Conservation (phyloP, 176 grass and related monocot genomes). For the Rhynchospora tenuis region DNA sequence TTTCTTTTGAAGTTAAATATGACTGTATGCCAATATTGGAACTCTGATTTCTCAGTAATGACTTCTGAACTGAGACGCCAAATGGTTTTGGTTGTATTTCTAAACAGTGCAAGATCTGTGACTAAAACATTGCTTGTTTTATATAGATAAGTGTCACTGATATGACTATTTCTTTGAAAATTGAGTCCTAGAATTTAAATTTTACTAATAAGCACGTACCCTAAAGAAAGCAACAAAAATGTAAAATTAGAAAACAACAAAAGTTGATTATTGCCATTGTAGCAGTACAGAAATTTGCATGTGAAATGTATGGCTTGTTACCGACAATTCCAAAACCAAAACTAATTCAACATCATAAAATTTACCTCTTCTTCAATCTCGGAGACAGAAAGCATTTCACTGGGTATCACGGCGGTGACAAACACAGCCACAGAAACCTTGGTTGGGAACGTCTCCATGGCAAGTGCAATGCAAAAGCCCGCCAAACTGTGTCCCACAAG, state of each 20-base stretch:
- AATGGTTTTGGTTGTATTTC: not conserved
- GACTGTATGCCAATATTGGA: not conserved
- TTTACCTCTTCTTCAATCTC: not conserved
- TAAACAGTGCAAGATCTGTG: not conserved
- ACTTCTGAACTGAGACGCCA: not conserved
- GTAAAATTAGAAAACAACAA: too few relatives aligned
- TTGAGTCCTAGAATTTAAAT: too few relatives aligned
- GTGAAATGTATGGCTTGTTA: too few relatives aligned
- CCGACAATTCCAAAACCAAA: too few relatives aligned
- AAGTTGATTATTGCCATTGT: too few relatives aligned
- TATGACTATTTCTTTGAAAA: not conserved
- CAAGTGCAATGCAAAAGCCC: constrained; percentile 46
- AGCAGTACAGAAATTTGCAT: too few relatives aligned
- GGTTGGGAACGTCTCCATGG: constrained; percentile 65
- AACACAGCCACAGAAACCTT: constrained; percentile 73
- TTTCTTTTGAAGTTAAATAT: not conserved
- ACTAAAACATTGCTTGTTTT: not conserved
- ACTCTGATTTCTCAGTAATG: not conserved
- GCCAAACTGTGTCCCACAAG: constrained; percentile 82
- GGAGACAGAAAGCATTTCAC: not conserved
- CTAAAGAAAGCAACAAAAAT: too few relatives aligned
- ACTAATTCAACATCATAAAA: not conserved
- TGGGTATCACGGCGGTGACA: constrained; percentile 62
- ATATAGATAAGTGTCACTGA: not conserved
- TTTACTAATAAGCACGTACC: too few relatives aligned